Base-by-base conservation (phyloP, 2,329 filamentous ascomycete genomes). In the Fusarium solani-melongenae region DNA sequence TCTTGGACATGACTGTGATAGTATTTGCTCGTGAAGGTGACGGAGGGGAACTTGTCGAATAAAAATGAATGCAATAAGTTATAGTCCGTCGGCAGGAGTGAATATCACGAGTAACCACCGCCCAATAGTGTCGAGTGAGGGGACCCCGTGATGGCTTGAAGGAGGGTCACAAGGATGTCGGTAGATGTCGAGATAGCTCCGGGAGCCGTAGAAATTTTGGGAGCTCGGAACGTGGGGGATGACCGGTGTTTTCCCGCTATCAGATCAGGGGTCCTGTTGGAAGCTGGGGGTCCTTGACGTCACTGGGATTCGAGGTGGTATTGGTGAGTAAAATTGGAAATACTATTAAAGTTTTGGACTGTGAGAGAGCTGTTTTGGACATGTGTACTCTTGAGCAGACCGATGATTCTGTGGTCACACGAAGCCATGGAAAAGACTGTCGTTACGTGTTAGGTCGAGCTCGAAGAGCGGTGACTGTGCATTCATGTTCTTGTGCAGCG, bases 1-100 rank as follows among this genome's bases (percentile, higher is more conserved):
- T 87, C 83, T 95, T 96, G 67, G 93, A 95, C 93, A 96, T 96
- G 74, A 67, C 87, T 83, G 66, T 36, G 58, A 34, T 61, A 39
- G 20, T 51, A 41, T 56, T 58, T 58, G 27, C 29, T 44, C 38
- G 60, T n/a, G 22, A 11, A 29, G 55, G 10, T 51, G 33, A 44
- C 60, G 60, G 31, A 61, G 39, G 2, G 58, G 58, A 58, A 56
- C 53, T 61, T 39, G 34, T 22, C 22, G 27, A 55, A 39, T 27
- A 39, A 24, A 22, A 39, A 38, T 10, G 29, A 11, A 20, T 12
- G 4, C 15, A 59, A 22, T 4, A 11, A 14, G 12, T 20, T 11
- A 22, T 44, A 31, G 31, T 24, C 36, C 15, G 33, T 29, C 36
- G 24, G 7, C 6, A 6, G 14, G 39, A 41, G 15, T 17, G 55